Percentiles rank a stretch among this genome's conserved stretches.
phyloP scores from a whole-genome alignment of 1,139 yeast genomes.

The Yamadazyma membranifaciens region DNA sequence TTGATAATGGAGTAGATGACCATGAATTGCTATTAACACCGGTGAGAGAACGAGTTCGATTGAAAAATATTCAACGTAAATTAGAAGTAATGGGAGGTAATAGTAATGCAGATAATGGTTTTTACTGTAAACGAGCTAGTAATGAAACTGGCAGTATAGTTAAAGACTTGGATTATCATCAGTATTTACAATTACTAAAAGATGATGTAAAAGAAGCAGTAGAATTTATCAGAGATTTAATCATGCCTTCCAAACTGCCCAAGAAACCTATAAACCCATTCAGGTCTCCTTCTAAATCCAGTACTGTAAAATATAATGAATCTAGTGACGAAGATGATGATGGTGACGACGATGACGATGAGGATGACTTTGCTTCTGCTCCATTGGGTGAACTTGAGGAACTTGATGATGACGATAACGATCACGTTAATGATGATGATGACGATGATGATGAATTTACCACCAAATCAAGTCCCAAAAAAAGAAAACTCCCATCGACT shows the following conservation, averaged over 20 bases:
- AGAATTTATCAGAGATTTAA: constrained; percentile 2
- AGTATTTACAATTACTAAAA: neutral
- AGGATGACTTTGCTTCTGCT: constrained; percentile 4
- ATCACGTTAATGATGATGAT: neutral
- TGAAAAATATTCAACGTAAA: constrained; percentile 13
- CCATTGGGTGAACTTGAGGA: constrained; percentile 1
- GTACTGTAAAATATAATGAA: constrained; percentile 5
- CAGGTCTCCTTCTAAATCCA: neutral
- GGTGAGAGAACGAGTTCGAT: constrained; percentile 30
- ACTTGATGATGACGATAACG: constrained; percentile 1
- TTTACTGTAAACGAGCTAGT: constrained; percentile 34
- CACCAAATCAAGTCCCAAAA: constrained; percentile 1
- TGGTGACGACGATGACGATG: neutral
- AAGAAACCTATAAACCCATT: constrained; percentile 1
- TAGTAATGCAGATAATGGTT: neutral
- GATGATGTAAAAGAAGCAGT: neutral
- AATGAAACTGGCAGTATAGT: constrained; percentile 31
- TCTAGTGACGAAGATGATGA: constrained; percentile 2
- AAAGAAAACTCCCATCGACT: constrained; percentile 2
- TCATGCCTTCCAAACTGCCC: constrained; percentile 1
- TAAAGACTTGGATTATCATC: constrained; percentile 1
- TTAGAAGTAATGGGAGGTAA: neutral
- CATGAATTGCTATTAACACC: constrained; percentile 47
- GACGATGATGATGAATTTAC: constrained; percentile 1
- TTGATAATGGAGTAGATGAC: constrained; percentile 7